Evolutionary conservation across 2,329 filamentous ascomycete genomes (phyloP).

Genomic region (Colletotrichum simmondsii): DNA sequence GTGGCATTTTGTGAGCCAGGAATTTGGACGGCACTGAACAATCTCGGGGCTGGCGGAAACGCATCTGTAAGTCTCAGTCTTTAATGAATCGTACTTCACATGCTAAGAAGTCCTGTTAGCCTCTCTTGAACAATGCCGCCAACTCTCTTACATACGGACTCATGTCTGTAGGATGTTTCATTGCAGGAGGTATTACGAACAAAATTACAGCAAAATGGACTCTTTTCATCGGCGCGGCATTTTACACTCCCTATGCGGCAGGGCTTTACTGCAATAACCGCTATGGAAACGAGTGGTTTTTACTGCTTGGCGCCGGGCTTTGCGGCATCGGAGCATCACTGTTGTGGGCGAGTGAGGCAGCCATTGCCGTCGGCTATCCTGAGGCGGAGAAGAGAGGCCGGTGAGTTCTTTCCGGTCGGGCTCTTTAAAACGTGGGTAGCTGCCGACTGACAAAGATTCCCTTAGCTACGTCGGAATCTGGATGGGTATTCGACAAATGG

Average conservation of each 20-base stretch:
- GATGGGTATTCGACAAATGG: slow-evolving; percentile 30
- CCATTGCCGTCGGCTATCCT: slow-evolving; percentile 67
- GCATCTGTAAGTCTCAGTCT: not conserved
- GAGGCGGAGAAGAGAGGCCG: slow-evolving; percentile 70
- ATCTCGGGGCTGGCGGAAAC: slow-evolving; percentile 37
- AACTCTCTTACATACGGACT: slow-evolving; percentile 27
- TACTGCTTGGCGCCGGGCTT: slow-evolving; percentile 52
- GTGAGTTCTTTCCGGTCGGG: not conserved
- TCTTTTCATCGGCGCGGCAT: slow-evolving; percentile 53
- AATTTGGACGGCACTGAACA: slow-evolving; percentile 39
- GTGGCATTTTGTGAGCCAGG: slow-evolving; percentile 38
- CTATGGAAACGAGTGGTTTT: slow-evolving; percentile 54
- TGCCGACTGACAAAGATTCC: not conserved
- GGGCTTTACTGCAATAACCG: slow-evolving; percentile 56
- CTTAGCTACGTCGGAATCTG: slow-evolving; percentile 24
- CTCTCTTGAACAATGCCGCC: slow-evolving; percentile 20
- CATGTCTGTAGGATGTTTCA: slow-evolving; percentile 30
- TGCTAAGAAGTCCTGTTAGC: not conserved
- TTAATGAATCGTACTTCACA: no score
- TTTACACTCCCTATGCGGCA: slow-evolving; percentile 55
- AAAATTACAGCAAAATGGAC: slow-evolving; percentile 43
- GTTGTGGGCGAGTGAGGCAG: slow-evolving; percentile 49
- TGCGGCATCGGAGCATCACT: slow-evolving; percentile 52
- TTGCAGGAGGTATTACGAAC: slow-evolving; percentile 26
- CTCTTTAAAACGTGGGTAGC: not conserved